Conservation (phyloP, 108 stramenopile species). For the Pseudonitzschia multiseries region DNA sequence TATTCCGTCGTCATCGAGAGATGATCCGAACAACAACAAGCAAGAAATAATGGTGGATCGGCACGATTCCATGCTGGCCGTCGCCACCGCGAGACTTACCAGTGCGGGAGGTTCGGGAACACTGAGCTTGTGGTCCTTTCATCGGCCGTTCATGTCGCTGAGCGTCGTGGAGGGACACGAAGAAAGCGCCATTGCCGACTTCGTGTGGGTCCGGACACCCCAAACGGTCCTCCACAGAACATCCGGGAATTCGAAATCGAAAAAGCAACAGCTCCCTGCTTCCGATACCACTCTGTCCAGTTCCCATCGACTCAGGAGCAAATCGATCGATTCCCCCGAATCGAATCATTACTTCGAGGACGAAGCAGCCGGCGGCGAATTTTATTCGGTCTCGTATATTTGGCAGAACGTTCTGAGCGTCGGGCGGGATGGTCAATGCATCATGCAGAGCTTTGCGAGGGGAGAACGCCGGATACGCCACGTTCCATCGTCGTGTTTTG, state of each 20-base stretch:
- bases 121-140: slow-evolving; percentile 66
- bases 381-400: slow-evolving; percentile 22
- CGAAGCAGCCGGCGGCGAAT: too few species aligned
- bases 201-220: slow-evolving; percentile 69
- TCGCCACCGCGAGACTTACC: slow-evolving; percentile 75
- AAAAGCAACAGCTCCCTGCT: not conserved
- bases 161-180: slow-evolving; percentile 75
- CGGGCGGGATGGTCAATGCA: slow-evolving; percentile 77
- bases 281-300: not conserved
- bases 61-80: slow-evolving; percentile 80
- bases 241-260: not conserved
- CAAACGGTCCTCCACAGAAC: not conserved
- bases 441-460: slow-evolving; percentile 70
- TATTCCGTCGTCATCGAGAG: not conserved
- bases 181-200: slow-evolving; percentile 74
- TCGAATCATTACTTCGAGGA: slow-evolving; percentile 13
- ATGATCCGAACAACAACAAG: not conserved
- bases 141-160: slow-evolving; percentile 74
- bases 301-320: not conserved
- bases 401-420: slow-evolving; percentile 83
- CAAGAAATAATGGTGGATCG: slow-evolving; percentile 35
- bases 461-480: slow-evolving; percentile 65
- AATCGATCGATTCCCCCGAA: not conserved
- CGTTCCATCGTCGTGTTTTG: slow-evolving; percentile 76
- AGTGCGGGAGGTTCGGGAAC: slow-evolving; percentile 73